Evolutionary conservation across 805 yeast species (phyloP).

Genomic region (Torulaspora quercuum): DNA sequence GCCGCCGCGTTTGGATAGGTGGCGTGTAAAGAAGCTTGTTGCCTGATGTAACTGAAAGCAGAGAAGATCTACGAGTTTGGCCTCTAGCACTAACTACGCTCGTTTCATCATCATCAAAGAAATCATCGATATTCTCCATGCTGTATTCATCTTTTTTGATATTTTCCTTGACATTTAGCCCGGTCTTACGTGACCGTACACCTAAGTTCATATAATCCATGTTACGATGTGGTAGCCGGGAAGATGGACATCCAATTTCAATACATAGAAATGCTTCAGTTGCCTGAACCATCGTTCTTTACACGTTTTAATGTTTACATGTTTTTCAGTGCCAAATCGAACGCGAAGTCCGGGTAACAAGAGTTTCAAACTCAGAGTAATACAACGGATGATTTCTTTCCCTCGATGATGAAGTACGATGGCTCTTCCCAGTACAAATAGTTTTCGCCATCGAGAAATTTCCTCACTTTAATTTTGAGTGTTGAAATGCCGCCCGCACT

Average conservation of each 20-base stretch:
- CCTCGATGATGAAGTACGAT: constrained; percentile 44
- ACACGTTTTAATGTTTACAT: constrained; percentile 1
- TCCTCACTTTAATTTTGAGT: constrained; percentile 44
- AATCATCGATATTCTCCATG: constrained; percentile 68
- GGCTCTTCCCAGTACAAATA: constrained; percentile 48
- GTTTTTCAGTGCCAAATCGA: not conserved
- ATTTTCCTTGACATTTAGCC: constrained; percentile 46
- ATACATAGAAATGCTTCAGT: too few species aligned
- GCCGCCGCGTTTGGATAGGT: constrained; percentile 2
- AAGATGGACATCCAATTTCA: too few species aligned
- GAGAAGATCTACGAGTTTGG: constrained; percentile 26
- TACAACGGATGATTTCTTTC: constrained; percentile 31
- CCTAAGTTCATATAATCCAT: constrained; percentile 52
- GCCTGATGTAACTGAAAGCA: constrained; percentile 12
- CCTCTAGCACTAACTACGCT: constrained; percentile 18
- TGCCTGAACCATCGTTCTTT: too few species aligned
- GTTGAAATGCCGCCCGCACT: constrained; percentile 54
- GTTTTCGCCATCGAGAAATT: constrained; percentile 36
- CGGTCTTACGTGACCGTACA: constrained; percentile 61
- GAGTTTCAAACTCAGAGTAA: not conserved
- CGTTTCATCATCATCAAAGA: constrained; percentile 50
- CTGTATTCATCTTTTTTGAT: constrained; percentile 55
- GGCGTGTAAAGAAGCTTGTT: constrained; percentile 1
- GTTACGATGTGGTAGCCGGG: not conserved
- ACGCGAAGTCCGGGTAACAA: constrained; percentile 1